phyloP scores from a whole-genome alignment of 208 protist genomes.

The Leishmania guyanensis region DNA sequence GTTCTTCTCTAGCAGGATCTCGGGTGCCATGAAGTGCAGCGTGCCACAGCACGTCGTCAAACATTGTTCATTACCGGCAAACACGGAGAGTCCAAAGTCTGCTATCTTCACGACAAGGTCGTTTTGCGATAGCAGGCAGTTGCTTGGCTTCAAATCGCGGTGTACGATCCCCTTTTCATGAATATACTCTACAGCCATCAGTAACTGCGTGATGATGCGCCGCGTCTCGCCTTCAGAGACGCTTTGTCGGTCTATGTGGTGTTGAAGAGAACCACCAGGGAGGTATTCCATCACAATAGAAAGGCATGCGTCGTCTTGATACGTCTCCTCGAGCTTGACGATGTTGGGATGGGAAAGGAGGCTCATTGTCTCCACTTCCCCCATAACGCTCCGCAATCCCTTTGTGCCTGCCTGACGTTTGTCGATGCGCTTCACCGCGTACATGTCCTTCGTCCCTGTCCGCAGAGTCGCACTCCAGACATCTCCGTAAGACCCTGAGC shows the following conservation, averaged over 20 bases:
- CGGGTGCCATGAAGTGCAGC: conserved; percentile 89
- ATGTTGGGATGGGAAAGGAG: conserved; percentile 91
- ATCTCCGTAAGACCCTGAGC: conserved; percentile 82
- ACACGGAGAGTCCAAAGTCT: conserved; percentile 91
- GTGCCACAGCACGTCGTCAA: conserved; percentile 88
- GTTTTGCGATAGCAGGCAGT: conserved; percentile 80
- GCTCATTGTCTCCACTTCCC: conserved; percentile 92
- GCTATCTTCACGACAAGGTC: conserved; percentile 86
- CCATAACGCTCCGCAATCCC: conserved; percentile 75
- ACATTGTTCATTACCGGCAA: conserved; percentile 80
- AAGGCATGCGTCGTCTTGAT: conserved; percentile 66
- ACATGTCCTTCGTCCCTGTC: conserved; percentile 41
- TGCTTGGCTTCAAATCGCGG: conserved; percentile 92
- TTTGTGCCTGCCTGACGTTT: conserved; percentile 66
- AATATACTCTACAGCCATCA: conserved; percentile 91
- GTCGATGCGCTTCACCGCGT: conserved; percentile 87
- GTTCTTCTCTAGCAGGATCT: conserved; percentile 82
- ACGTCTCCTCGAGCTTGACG: conserved; percentile 88
- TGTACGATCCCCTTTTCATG: conserved; percentile 91
- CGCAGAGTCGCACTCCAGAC: conserved; percentile 72
- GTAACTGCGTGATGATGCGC: conserved; percentile 76
- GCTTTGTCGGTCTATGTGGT: conserved; percentile 28
- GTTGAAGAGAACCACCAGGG: conserved; percentile 73
- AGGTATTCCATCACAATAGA: conserved; percentile 95
- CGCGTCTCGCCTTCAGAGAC: conserved; percentile 54